Evolutionary conservation across 1,284 basidiomycete species (phyloP).

Genomic region (Coniophora puteana): DNA sequence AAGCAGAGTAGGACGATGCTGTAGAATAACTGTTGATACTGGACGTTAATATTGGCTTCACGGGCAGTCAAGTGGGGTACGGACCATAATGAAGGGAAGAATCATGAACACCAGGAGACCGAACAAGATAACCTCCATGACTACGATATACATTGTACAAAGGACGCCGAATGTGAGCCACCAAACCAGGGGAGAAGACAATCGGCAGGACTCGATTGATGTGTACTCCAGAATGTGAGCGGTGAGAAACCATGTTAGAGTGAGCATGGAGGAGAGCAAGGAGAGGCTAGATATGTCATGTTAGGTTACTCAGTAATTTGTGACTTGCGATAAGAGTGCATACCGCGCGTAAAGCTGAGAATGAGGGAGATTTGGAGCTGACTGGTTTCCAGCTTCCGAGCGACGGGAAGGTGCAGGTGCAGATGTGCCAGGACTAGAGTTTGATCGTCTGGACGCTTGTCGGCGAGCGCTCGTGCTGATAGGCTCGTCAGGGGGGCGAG

Average conservation of each 20-base stretch:
- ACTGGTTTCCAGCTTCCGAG: constrained; percentile 14
- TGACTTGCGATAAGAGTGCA: constrained; percentile 13
- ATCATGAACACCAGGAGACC: constrained; percentile 73
- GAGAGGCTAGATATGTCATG: constrained; percentile 42
- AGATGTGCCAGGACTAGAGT: constrained; percentile 12
- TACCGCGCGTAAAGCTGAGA: constrained; percentile 36
- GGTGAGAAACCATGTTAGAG: constrained; percentile 75
- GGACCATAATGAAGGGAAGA: constrained; percentile 70
- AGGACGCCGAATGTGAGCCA: constrained; percentile 77
- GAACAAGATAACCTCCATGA: constrained; percentile 67
- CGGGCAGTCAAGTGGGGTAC: neutral
- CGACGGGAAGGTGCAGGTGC: neutral
- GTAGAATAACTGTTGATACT: constrained; percentile 54
- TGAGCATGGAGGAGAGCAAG: constrained; percentile 60
- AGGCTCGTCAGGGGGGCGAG: constrained; percentile 14
- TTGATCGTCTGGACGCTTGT: constrained; percentile 17
- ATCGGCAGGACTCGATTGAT: constrained; percentile 65
- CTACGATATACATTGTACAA: constrained; percentile 74
- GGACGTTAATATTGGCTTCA: constrained; percentile 9
- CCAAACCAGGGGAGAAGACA: constrained; percentile 73
- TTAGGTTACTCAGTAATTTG: constrained; percentile 3
- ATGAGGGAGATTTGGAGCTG: constrained; percentile 28
- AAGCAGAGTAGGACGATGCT: constrained; percentile 73
- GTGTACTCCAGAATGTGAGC: constrained; percentile 76
- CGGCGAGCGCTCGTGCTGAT: too few species aligned